phyloP scores from a whole-genome alignment of 352 stramenopile genomes.

The Phytophthora megakarya region DNA sequence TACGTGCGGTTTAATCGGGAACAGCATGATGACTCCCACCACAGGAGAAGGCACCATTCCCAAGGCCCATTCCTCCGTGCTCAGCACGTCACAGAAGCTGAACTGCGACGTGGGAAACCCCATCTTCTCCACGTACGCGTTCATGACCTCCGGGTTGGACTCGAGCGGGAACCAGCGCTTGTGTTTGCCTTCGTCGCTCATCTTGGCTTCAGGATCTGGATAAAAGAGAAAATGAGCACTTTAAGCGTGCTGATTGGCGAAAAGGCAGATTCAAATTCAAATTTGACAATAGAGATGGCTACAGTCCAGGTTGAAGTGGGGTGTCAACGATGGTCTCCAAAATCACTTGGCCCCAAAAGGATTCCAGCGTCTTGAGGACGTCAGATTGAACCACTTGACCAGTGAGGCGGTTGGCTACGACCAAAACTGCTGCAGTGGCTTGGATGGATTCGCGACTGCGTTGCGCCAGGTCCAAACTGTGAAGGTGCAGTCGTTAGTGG shows the following conservation, averaged over 20 bases:
- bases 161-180: conserved; percentile 93
- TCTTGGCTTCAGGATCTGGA: conserved; percentile 18
- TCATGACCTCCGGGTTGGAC: conserved; percentile 96
- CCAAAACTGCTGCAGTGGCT: conserved; percentile 43
- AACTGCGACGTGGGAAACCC: conserved; percentile 88
- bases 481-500: background rate
- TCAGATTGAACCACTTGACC: conserved; percentile 42
- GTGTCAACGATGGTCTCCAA: conserved; percentile 34
- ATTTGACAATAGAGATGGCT: background rate
- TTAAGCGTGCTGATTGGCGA: no score
- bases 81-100: conserved; percentile 95
- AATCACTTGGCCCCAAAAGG: conserved; percentile 43
- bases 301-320: conserved; percentile 21
- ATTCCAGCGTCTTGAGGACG: conserved; percentile 39
- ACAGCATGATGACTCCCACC: conserved; percentile 94
- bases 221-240: background rate
- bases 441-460: conserved; percentile 43
- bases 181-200: conserved; percentile 47
- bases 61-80: conserved; percentile 96
- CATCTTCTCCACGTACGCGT: conserved; percentile 94
- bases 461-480: conserved; percentile 53
- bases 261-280: no score
- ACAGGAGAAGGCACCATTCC: conserved; percentile 96
- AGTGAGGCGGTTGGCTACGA: conserved; percentile 51
- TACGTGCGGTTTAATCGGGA: conserved; percentile 93